These are phyloP conservation scores for Albugo laibachii DNA, from an alignment of 352 stramenopile genomes.

Conservation along the genomic window DNA sequence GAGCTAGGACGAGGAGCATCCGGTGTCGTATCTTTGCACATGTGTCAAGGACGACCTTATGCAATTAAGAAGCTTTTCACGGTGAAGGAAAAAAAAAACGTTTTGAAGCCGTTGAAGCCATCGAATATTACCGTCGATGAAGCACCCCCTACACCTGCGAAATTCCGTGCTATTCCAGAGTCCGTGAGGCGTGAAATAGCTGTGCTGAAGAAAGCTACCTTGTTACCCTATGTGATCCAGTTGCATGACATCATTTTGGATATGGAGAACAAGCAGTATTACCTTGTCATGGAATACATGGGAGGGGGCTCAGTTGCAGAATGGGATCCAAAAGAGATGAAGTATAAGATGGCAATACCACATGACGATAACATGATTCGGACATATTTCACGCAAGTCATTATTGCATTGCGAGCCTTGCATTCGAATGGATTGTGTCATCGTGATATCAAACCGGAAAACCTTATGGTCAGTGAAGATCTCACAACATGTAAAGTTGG, in stretches of 20 bases:
- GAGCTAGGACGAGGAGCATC: constrained; percentile 51
- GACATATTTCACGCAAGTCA: constrained; percentile 29
- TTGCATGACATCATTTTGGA: constrained; percentile 65
- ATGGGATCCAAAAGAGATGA: constrained; percentile 41
- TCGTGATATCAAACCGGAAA: constrained; percentile 75
- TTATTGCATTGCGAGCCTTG: constrained; percentile 49
- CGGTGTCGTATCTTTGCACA: constrained; percentile 51
- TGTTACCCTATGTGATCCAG: constrained; percentile 36
- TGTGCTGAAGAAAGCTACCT: constrained; percentile 54
- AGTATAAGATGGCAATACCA: constrained; percentile 18
- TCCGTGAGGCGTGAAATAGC: constrained; percentile 49
- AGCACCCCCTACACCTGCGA: no score
- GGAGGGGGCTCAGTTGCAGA: constrained; percentile 53
- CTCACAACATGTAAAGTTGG: constrained; percentile 48
- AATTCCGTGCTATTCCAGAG: constrained; percentile 16
- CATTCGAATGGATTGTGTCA: constrained; percentile 60
- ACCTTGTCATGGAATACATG: constrained; percentile 77
- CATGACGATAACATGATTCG: constrained; percentile 21
- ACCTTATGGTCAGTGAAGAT: constrained; percentile 43
- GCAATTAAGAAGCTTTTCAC: constrained; percentile 51
- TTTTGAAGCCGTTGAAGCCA: not conserved
- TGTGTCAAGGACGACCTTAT: constrained; percentile 36
- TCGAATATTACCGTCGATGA: not conserved
- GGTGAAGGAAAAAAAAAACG: constrained; percentile 22
- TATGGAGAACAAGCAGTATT: constrained; percentile 25